These are phyloP conservation scores for Microcos paniculata DNA, from an alignment of 345 rosid species.

Conservation along the genomic window DNA sequence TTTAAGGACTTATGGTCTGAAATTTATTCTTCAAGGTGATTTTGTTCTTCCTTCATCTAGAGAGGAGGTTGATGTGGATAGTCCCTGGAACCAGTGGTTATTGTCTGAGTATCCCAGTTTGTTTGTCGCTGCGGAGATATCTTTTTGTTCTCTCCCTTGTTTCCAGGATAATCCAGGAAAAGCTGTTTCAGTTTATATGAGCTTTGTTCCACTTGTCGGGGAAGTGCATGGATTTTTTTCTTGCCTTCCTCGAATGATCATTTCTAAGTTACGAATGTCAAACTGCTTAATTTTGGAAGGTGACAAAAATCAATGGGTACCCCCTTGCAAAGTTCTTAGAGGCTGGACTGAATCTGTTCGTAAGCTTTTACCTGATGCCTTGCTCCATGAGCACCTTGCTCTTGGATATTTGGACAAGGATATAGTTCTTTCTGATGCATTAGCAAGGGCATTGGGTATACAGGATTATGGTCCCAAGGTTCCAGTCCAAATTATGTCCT, in stretches of 20 bases:
- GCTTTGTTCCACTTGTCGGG: slow-evolving; percentile 84
- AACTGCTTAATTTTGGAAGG: slow-evolving; percentile 85
- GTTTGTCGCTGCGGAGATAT: slow-evolving; percentile 65
- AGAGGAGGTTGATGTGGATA: slow-evolving; percentile 92
- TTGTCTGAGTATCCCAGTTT: slow-evolving; percentile 74
- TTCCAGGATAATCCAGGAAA: slow-evolving; percentile 69
- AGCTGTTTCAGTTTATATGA: slow-evolving; percentile 81
- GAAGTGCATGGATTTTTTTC: slow-evolving; percentile 96
- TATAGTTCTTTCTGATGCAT: slow-evolving; percentile 67
- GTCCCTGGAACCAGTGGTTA: slow-evolving; percentile 96
- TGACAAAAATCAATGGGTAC: slow-evolving; percentile 66
- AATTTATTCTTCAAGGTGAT: slow-evolving; percentile 94
- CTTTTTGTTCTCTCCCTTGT: slow-evolving; percentile 83
- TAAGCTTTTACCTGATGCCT: slow-evolving; percentile 50
- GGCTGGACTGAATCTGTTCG: slow-evolving; percentile 76
- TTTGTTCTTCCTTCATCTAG: slow-evolving; percentile 96
- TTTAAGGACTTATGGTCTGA: slow-evolving; percentile 86
- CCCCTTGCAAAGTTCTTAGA: slow-evolving; percentile 84
- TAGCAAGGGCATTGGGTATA: slow-evolving; percentile 78
- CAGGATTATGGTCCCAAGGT: slow-evolving; percentile 75
- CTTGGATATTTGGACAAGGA: slow-evolving; percentile 77
- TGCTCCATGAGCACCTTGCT: slow-evolving; percentile 79
- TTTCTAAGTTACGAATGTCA: slow-evolving; percentile 56
- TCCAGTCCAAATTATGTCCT: slow-evolving; percentile 57
- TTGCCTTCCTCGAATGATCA: slow-evolving; percentile 67